A percentile compares a stretch with the other conserved stretches of the same genome.
phyloP scores from a whole-genome alignment of 192 early-diverging fungal species.

The Cetraspora pellucida region DNA sequence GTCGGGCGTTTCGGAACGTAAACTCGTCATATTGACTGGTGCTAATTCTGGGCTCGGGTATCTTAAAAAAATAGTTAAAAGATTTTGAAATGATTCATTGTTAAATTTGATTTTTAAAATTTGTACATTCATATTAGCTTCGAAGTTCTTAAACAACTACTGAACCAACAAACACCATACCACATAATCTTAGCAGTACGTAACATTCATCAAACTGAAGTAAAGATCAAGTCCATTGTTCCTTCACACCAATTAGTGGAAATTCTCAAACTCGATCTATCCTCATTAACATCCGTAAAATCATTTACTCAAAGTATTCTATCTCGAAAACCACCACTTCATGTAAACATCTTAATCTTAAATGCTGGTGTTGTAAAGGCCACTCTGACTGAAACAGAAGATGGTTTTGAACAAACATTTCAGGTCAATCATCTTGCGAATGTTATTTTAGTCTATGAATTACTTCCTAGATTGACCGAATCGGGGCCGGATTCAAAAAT shows the following conservation, averaged over 20 bases:
- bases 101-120: neutral
- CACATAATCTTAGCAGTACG: conserved; percentile 27
- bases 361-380: conserved; percentile 33
- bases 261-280: conserved; percentile 38
- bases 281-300: conserved; percentile 40
- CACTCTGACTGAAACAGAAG: conserved; percentile 37
- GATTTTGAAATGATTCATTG: neutral
- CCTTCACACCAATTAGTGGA: conserved; percentile 12
- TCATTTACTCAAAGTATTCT: conserved; percentile 33
- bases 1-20: neutral
- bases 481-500: conserved; percentile 36
- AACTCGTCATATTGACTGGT: conserved; percentile 25
- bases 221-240: neutral
- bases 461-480: conserved; percentile 10
- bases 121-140: neutral
- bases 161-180: conserved; percentile 19
- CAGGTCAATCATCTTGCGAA: conserved; percentile 47
- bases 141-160: conserved; percentile 7
- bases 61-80: neutral
- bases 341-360: conserved; percentile 20
- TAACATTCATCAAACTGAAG: neutral
- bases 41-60: conserved; percentile 23
- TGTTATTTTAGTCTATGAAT: conserved; percentile 37
- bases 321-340: neutral
- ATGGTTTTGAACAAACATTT: conserved; percentile 41